These are phyloP conservation scores for Colletotrichum liriopes DNA, from an alignment of 2,329 filamentous ascomycete genomes.

Conservation along the genomic window DNA sequence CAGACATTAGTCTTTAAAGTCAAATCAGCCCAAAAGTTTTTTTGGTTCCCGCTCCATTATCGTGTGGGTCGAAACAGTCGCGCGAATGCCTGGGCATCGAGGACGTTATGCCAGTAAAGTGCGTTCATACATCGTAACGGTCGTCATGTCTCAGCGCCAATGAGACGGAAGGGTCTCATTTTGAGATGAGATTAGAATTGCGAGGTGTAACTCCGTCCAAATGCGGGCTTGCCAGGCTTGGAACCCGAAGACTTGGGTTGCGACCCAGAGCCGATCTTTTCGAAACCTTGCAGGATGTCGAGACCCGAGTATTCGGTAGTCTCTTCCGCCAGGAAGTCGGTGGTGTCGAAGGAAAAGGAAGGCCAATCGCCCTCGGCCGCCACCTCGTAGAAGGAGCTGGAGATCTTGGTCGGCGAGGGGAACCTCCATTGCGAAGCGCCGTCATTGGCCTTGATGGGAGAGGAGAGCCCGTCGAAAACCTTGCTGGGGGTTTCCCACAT, in stretches of 20 bases:
- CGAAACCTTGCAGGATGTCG: slow-evolving; percentile 83
- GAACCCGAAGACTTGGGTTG: slow-evolving; percentile 52
- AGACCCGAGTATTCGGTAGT: slow-evolving; percentile 72
- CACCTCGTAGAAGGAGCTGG: slow-evolving; percentile 51
- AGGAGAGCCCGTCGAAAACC: slow-evolving; percentile 68
- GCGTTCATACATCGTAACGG: slow-evolving; percentile 45
- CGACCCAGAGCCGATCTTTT: slow-evolving; percentile 75
- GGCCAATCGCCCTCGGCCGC: slow-evolving; percentile 58
- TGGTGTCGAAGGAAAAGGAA: slow-evolving; percentile 56
- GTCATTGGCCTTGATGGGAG: slow-evolving; percentile 66
- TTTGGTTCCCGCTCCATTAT: slow-evolving; percentile 39
- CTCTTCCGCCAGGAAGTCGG: slow-evolving; percentile 72
- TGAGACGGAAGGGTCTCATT: slow-evolving; percentile 33
- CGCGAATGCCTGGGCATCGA: slow-evolving; percentile 34
- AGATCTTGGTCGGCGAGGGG: slow-evolving; percentile 68
- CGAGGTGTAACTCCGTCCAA: slow-evolving; percentile 57
- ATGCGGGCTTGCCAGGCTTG: slow-evolving; percentile 52
- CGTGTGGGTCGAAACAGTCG: slow-evolving; percentile 40
- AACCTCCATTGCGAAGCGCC: slow-evolving; percentile 44
- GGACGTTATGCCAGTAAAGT: slow-evolving; percentile 42
- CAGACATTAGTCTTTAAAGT: slow-evolving; percentile 41
- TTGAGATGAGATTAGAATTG: slow-evolving; percentile 50
- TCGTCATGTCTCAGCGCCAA: slow-evolving; percentile 40
- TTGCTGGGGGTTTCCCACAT: slow-evolving; percentile 72
- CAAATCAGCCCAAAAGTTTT: slow-evolving; percentile 31